phyloP scores from a whole-genome alignment of 2,329 filamentous ascomycete species.

The Blastomyces parvus region DNA sequence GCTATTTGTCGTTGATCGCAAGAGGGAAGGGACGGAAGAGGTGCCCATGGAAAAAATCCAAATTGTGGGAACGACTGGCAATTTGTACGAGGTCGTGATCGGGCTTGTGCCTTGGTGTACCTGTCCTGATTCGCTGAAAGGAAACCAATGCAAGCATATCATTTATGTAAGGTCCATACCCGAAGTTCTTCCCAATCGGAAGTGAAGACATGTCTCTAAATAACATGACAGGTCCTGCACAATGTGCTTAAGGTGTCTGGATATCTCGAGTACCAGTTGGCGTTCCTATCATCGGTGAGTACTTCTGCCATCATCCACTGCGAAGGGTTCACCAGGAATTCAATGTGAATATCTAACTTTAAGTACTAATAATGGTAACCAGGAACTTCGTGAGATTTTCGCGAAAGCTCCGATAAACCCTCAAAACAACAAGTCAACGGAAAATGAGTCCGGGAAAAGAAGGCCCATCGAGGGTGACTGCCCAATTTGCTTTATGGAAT shows the following conservation, averaged over 20 bases:
- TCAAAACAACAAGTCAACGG: conserved; percentile 26
- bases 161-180: conserved; percentile 41
- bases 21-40: conserved; percentile 35
- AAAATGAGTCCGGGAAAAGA: conserved; percentile 40
- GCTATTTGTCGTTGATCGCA: conserved; percentile 50
- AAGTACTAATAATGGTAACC: not conserved
- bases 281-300: conserved; percentile 45
- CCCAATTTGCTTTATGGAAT: conserved; percentile 52
- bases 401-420: conserved; percentile 43
- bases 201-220: conserved; percentile 8
- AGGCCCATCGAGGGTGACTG: conserved; percentile 54
- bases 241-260: conserved; percentile 49
- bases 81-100: conserved; percentile 52
- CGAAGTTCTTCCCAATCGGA: not conserved
- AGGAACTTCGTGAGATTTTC: conserved; percentile 50
- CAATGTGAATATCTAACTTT: not conserved
- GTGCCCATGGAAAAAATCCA: conserved; percentile 44
- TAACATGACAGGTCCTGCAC: conserved; percentile 40
- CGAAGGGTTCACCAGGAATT: not conserved
- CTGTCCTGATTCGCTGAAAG: conserved; percentile 46
- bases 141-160: conserved; percentile 56
- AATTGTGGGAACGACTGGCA: conserved; percentile 53
- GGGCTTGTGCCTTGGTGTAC: conserved; percentile 44
- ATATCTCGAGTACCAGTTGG: conserved; percentile 50
- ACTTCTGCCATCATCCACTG: not conserved